Percentiles rank a stretch among this genome's conserved stretches.
phyloP scores from a whole-genome alignment of 1,139 yeast genomes.

The Pichia sp. region DNA sequence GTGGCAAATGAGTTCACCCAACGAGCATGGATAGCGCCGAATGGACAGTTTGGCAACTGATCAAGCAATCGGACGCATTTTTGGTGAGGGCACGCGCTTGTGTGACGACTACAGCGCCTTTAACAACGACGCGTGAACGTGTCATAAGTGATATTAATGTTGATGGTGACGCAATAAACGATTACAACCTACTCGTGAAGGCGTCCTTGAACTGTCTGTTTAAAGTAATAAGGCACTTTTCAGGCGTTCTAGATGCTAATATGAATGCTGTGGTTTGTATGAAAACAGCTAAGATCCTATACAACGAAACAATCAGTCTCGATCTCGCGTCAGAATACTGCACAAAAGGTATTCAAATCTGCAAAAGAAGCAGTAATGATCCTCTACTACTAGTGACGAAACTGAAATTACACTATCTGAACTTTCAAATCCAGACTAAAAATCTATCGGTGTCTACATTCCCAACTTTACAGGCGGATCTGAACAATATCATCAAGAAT shows the following conservation, averaged over 20 bases:
- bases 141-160: too few relatives aligned
- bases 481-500: slow-evolving; percentile 24
- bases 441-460: slow-evolving; percentile 23
- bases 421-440: slow-evolving; percentile 30
- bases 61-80: neutral
- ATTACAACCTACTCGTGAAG: slow-evolving; percentile 34
- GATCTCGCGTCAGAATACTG: slow-evolving; percentile 36
- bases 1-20: too few relatives aligned
- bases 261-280: slow-evolving; percentile 31
- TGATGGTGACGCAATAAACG: too few relatives aligned
- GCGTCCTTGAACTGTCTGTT: slow-evolving; percentile 34
- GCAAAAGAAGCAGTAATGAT: slow-evolving; percentile 26
- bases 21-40: too few relatives aligned
- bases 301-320: slow-evolving; percentile 35
- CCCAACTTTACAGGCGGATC: slow-evolving; percentile 25
- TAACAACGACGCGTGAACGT: neutral
- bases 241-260: slow-evolving; percentile 26
- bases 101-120: slow-evolving; percentile 3
- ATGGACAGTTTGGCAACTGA: too few relatives aligned
- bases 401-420: slow-evolving; percentile 31
- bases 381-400: slow-evolving; percentile 12
- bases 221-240: slow-evolving; percentile 29
- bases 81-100: too few relatives aligned
- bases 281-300: slow-evolving; percentile 33
- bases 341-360: slow-evolving; percentile 32